Conservation (phyloP, 2,329 filamentous ascomycete genomes). For the Stromatinia cepivora region DNA sequence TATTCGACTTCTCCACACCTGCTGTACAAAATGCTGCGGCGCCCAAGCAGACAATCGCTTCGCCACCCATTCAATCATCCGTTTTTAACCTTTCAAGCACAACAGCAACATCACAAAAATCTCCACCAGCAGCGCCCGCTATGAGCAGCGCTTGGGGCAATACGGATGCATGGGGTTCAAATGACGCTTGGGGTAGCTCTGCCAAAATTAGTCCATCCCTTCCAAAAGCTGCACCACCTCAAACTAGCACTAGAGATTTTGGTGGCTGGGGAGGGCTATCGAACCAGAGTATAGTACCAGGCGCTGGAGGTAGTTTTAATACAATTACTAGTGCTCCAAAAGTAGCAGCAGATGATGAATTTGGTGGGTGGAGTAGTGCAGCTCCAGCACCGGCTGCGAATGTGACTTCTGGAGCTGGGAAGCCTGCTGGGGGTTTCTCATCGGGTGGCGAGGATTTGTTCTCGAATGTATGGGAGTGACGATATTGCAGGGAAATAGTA, state of each 20-base stretch:
- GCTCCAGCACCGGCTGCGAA: conserved; percentile 59
- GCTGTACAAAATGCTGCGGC: conserved; percentile 47
- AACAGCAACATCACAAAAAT: conserved; percentile 46
- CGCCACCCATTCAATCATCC: conserved; percentile 51
- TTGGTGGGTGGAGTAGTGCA: conserved; percentile 88
- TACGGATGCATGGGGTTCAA: conserved; percentile 78
- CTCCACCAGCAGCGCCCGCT: conserved; percentile 44
- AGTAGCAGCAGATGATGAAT: conserved; percentile 88
- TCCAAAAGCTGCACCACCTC: conserved; percentile 45
- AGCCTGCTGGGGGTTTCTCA: conserved; percentile 15
- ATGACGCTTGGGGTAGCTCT: conserved; percentile 76
- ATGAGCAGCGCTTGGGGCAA: conserved; percentile 43
- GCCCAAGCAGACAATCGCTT: conserved; percentile 42
- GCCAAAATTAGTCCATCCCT: conserved; percentile 52
- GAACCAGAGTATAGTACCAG: conserved; percentile 60
- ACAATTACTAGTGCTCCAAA: conserved; percentile 53
- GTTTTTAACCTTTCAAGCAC: conserved; percentile 77
- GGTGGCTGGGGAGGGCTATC: conserved; percentile 53
- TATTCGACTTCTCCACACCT: conserved; percentile 73
- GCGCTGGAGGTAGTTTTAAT: conserved; percentile 63
- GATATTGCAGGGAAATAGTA: conserved; percentile 2
- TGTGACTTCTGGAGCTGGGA: conserved; percentile 55
- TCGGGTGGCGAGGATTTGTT: conserved; percentile 79
- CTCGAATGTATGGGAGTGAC: conserved; percentile 89
- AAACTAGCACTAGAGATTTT: conserved; percentile 58